Evolutionary conservation across 2,329 filamentous ascomycete species (phyloP).

Genomic region (Septoria petroselini): DNA sequence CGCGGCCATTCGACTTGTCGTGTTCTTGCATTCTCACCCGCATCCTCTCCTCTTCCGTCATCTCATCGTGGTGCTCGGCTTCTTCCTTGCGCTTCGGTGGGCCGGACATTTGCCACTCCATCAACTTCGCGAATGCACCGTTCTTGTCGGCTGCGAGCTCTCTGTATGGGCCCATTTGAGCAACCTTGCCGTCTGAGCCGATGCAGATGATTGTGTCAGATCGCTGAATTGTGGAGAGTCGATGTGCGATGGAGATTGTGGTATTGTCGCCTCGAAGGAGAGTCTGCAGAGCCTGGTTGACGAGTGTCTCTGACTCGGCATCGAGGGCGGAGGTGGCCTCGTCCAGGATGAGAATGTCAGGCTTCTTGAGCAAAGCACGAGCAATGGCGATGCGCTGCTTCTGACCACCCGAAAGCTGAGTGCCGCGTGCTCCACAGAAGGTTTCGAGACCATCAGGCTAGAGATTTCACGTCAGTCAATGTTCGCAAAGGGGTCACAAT

Average conservation of each 20-base stretch:
- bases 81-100: conserved; percentile 45
- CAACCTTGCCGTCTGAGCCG: conserved; percentile 78
- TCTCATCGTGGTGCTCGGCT: conserved; percentile 23
- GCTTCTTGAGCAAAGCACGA: conserved; percentile 87
- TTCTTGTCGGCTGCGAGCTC: conserved; percentile 68
- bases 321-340: conserved; percentile 93
- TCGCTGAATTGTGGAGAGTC: conserved; percentile 92
- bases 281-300: conserved; percentile 81
- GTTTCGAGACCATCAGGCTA: conserved; percentile 90
- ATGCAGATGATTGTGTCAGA: conserved; percentile 94
- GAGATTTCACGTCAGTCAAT: conserved; percentile 10
- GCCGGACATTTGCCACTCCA: conserved; percentile 97
- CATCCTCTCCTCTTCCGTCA: conserved; percentile 48
- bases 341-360: conserved; percentile 93
- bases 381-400: conserved; percentile 98
- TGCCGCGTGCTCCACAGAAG: conserved; percentile 84
- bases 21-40: conserved; percentile 42
- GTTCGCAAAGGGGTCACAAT: conserved; percentile 21
- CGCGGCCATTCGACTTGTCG: conserved; percentile 21
- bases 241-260: conserved; percentile 95
- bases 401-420: conserved; percentile 91
- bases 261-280: conserved; percentile 86
- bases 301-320: conserved; percentile 92
- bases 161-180: conserved; percentile 81
- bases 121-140: conserved; percentile 88